Base-by-base conservation (phyloP, 176 grass and related monocot species). In the Aechmea fasciata region DNA sequence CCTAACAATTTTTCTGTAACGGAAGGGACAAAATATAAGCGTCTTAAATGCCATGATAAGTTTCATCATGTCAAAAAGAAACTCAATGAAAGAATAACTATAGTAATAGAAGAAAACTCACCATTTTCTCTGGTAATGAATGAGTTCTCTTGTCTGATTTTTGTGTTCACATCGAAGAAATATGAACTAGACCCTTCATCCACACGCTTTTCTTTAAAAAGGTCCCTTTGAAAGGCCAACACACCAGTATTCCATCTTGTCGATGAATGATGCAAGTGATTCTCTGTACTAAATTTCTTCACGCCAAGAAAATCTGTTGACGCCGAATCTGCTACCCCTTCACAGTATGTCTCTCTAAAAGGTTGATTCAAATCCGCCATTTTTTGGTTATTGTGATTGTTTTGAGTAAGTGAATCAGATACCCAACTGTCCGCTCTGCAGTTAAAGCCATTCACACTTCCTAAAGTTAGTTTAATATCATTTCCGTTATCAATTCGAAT, bases 321-420 rank as follows among this genome's bases (percentile, higher is more conserved):
- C 67, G 48, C 66, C 71, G 73, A 83, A 73, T 67, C 49, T 50
- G 75, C 50, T 68, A 66, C 11, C 69, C 49, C 78, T 49, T 52
- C 63, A 66, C 71, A 71, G 69, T 55, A 74, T 41, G 51, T 73
- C 63, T 74, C 84, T 24, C 57, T 75, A 78, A 52, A 70, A 63
- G 88, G 81, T 52, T 84, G 81, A 81, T 96, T 96, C 69, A 89
- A 50, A 55, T 96, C 92, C 51, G 74, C 55, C 62, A 91, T 18
- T 51, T 80, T 68, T 8, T 11, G 14, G 57, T 25, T 51, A 69
- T 69, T 55, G 8, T 54, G 48, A 63, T 75, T 81, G 68, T 76
- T 73, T 78, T 49, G 62, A 52, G 67, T 47, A 20, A 13, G 49
- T 63, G 77, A 71, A 71, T 80, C 66, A 52, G 79, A 85, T 64